phyloP scores from a whole-genome alignment of 2,329 filamentous ascomycete genomes.

The Fusarium beomiforme region DNA sequence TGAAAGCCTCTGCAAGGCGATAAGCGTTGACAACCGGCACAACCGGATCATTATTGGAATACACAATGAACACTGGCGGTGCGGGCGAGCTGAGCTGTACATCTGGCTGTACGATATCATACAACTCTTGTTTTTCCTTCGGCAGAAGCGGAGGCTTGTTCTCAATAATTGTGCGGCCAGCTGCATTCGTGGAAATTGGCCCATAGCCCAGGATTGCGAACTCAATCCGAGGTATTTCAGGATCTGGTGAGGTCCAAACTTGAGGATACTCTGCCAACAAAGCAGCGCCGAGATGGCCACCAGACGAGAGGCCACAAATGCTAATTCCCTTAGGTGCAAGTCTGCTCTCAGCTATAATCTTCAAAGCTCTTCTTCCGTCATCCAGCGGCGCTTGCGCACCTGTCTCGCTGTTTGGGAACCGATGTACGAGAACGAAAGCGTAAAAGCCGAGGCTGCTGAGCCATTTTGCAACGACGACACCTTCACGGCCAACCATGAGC shows the following conservation, averaged over 20 bases:
- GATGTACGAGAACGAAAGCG: conserved; percentile 39
- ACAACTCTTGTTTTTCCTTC: conserved; percentile 33
- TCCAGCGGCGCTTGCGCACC: conserved; percentile 31
- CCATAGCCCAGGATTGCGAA: conserved; percentile 38
- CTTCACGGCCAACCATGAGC: conserved; percentile 39
- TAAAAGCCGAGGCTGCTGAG: conserved; percentile 36
- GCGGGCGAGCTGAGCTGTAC: conserved; percentile 22
- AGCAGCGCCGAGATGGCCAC: conserved; percentile 36
- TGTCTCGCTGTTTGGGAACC: conserved; percentile 27
- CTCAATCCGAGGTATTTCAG: conserved; percentile 4
- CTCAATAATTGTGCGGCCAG: conserved; percentile 29
- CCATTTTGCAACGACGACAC: conserved; percentile 35
- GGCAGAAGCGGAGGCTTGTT: conserved; percentile 35
- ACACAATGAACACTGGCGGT: conserved; percentile 32
- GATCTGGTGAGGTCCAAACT: conserved; percentile 28
- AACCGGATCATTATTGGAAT: conserved; percentile 39
- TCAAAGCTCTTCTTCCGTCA: conserved; percentile 35
- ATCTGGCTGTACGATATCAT: conserved; percentile 34
- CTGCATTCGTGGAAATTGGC: conserved; percentile 35
- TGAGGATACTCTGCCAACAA: conserved; percentile 34
- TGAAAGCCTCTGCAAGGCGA: conserved; percentile 29
- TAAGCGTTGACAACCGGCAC: conserved; percentile 36
- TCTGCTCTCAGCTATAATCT: conserved; percentile 23
- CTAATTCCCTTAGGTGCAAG: conserved; percentile 22
- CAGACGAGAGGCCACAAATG: conserved; percentile 38